Base-by-base conservation (phyloP, 805 yeast species). In the Cyberlindnera galapagoensis region DNA sequence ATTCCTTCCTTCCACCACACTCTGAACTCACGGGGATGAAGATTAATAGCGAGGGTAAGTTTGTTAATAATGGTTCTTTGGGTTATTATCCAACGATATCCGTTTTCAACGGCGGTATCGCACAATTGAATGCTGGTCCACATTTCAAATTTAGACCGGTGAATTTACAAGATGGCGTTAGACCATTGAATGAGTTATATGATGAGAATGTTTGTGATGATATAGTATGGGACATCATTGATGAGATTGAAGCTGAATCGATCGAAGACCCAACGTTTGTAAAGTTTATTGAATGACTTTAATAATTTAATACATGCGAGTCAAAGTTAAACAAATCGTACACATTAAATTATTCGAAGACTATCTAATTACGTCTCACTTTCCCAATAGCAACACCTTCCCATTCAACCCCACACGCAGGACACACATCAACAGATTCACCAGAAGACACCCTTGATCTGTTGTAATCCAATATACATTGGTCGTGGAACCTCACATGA, bases 51-150 rank as follows among this genome's bases (percentile, higher is more conserved):
- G 67, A 63, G 26, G 58, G 54, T 25, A 58, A 56, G 57, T 42
- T 60, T 49, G 73, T 47, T 10, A 94, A 92, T 52, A 96, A 92
- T 52, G 95, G 95, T 1, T 62, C 74, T 26, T 59, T 86, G 34
- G 98, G 97, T 0, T 92, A 92, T 53, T 92, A 78, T 57, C 97
- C 98, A 2, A 84, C 87, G 62, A 67, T 85, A 21, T 82, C 95
- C 34, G 82, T 81, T 17, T 92, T 74, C 52, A 75, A 74, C 43
- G 80, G 80, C 3, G 97, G 97, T 0, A 61, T 70, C 8, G 94
- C 84, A 5, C 63, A 71, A 38, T 54, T 90, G 35, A 76, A 82
- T 41, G 66, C 85, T 3, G 82, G 87, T 0, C 80, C 85, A 0
- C 64, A 75, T 9, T 70, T 87, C 44, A 63, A 65, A 39, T 64